These are phyloP conservation scores for Plenodomus biglobosus DNA, from an alignment of 2,329 filamentous ascomycete genomes.

Conservation along the genomic window DNA sequence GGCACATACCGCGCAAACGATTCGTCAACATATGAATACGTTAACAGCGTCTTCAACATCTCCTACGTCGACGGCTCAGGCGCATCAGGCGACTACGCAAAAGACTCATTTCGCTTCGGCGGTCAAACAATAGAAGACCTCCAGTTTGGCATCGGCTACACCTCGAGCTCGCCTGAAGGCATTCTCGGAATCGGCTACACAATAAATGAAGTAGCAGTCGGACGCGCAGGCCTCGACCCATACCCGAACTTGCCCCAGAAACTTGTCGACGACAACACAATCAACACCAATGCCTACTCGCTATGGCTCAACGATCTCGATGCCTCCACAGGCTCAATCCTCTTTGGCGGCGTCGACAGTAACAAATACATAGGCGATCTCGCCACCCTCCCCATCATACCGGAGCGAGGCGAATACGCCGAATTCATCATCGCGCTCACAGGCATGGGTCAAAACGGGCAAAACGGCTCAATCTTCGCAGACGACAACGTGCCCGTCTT, in stretches of 20 bases:
- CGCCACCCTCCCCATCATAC: slow-evolving; percentile 61
- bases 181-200: slow-evolving; percentile 85
- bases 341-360: slow-evolving; percentile 81
- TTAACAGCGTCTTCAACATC: slow-evolving; percentile 81
- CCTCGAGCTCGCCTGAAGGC: slow-evolving; percentile 61
- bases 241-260: slow-evolving; percentile 66
- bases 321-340: slow-evolving; percentile 67
- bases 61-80: slow-evolving; percentile 81
- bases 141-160: slow-evolving; percentile 75
- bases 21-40: slow-evolving; percentile 74
- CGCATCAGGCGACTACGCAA: slow-evolving; percentile 76
- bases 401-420: slow-evolving; percentile 52
- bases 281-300: slow-evolving; percentile 67
- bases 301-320: slow-evolving; percentile 64
- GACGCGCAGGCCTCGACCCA: slow-evolving; percentile 52
- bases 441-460: slow-evolving; percentile 47
- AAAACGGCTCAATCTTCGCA: slow-evolving; percentile 47
- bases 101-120: slow-evolving; percentile 68
- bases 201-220: slow-evolving; percentile 74
- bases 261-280: slow-evolving; percentile 63
- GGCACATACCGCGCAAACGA: slow-evolving; percentile 70
- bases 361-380: slow-evolving; percentile 69
- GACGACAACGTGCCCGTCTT: slow-evolving; percentile 58
- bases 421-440: slow-evolving; percentile 57
- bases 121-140: slow-evolving; percentile 56